These are phyloP conservation scores for Didymella exigua DNA, from an alignment of 2,329 filamentous ascomycete genomes.

Conservation along the genomic window DNA sequence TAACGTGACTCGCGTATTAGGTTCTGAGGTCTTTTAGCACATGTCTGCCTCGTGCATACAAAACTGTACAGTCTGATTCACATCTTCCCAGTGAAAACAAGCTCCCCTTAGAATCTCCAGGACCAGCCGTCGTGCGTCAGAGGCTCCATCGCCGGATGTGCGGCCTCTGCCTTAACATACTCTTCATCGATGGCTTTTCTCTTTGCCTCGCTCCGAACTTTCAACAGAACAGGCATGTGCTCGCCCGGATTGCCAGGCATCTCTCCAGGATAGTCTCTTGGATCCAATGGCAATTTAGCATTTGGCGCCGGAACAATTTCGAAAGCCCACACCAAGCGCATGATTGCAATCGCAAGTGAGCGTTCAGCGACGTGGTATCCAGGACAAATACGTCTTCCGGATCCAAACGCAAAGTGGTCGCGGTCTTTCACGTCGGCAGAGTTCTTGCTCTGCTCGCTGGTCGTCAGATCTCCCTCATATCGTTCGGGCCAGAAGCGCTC, in stretches of 20 bases:
- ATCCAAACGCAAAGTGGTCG: constrained; percentile 44
- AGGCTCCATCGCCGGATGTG: not conserved
- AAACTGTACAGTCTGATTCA: not conserved
- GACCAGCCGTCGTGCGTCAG: not conserved
- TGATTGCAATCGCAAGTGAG: constrained; percentile 32
- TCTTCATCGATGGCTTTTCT: constrained; percentile 7
- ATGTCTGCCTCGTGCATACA: not conserved
- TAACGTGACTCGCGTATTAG: not conserved
- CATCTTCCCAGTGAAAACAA: not conserved
- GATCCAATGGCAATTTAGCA: constrained; percentile 2
- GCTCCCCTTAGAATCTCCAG: not conserved
- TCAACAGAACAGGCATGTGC: constrained; percentile 21
- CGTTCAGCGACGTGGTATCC: constrained; percentile 41
- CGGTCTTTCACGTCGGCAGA: constrained; percentile 9
- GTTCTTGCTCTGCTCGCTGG: constrained; percentile 10
- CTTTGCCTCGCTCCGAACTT: constrained; percentile 21
- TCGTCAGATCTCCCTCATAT: constrained; percentile 38
- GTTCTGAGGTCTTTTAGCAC: not conserved
- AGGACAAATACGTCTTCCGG: constrained; percentile 42
- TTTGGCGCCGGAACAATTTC: constrained; percentile 17
- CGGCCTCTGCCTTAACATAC: not conserved
- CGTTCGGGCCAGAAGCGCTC: constrained; percentile 51
- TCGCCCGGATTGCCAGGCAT: constrained; percentile 18
- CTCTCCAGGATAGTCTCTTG: constrained; percentile 5
- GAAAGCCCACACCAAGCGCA: constrained; percentile 39